phyloP scores from a whole-genome alignment of 192 early-diverging fungal genomes.

The Helicostylum pulchrum region DNA sequence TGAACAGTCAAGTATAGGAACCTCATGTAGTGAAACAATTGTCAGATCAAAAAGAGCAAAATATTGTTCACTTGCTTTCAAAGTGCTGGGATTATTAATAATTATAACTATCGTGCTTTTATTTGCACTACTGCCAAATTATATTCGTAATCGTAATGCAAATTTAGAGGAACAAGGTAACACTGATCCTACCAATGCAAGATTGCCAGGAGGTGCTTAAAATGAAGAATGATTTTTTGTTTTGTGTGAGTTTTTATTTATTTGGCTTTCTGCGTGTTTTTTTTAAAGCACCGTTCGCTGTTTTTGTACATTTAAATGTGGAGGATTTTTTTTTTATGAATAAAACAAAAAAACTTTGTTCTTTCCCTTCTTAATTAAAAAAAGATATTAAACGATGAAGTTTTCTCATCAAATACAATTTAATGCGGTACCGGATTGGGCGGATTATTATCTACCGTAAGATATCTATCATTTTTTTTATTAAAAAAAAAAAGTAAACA shows the following conservation, averaged over 20 bases:
- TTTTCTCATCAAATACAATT: conserved; percentile 81
- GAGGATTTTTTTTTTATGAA: not conserved
- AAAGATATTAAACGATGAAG: conserved; percentile 57
- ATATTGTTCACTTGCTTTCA: too few relatives aligned
- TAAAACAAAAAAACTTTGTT: conserved; percentile 9
- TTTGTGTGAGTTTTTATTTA: not conserved
- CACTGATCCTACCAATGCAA: not conserved
- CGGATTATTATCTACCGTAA: conserved; percentile 63
- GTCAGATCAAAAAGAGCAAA: too few relatives aligned
- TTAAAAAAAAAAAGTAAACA: not conserved
- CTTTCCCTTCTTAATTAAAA: not conserved
- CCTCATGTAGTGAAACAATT: too few relatives aligned
- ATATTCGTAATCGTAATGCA: too few relatives aligned
- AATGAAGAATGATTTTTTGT: not conserved
- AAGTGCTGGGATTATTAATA: too few relatives aligned
- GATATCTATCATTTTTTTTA: not conserved
- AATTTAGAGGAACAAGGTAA: not conserved
- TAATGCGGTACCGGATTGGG: conserved; percentile 76
- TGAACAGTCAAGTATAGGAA: too few relatives aligned
- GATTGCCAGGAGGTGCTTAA: not conserved
- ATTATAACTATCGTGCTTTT: too few relatives aligned
- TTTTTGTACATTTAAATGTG: conserved; percentile 2
- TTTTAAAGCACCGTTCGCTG: too few relatives aligned
- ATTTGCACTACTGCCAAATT: too few relatives aligned
- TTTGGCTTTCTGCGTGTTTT: too few relatives aligned